Conservation (phyloP, 1,284 basidiomycete genomes). For the Afroboletus lepidellus region DNA sequence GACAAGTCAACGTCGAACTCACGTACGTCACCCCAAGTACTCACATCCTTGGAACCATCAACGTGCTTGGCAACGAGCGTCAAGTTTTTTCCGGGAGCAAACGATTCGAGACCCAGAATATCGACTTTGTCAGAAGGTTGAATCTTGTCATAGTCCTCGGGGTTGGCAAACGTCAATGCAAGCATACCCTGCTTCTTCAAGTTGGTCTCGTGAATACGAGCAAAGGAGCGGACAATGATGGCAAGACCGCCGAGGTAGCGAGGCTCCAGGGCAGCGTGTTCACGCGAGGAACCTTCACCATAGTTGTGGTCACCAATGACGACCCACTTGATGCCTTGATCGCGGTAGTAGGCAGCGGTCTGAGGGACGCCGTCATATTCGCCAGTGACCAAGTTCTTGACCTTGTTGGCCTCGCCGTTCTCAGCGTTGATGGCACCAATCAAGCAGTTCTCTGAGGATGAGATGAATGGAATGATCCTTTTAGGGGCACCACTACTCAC, state of each 20-base stretch:
- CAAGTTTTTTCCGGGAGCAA: conserved; percentile 87
- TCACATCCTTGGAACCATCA: conserved; percentile 73
- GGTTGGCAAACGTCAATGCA: conserved; percentile 84
- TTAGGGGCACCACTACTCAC: conserved; percentile 39
- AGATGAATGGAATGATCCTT: not conserved
- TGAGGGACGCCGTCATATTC: conserved; percentile 86
- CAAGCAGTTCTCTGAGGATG: conserved; percentile 80
- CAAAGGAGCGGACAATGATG: conserved; percentile 93
- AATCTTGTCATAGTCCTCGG: conserved; percentile 90
- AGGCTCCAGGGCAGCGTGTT: conserved; percentile 97
- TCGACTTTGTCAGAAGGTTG: conserved; percentile 81
- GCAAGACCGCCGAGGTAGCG: conserved; percentile 95
- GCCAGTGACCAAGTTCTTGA: conserved; percentile 90
- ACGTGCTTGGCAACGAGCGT: conserved; percentile 78
- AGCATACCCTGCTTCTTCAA: conserved; percentile 98
- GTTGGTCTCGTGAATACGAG: conserved; percentile 98
- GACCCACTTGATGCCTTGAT: conserved; percentile 91
- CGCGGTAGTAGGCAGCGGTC: conserved; percentile 86
- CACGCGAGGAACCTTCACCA: conserved; percentile 97
- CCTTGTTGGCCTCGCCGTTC: conserved; percentile 94
- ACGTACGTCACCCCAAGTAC: conserved; percentile 24
- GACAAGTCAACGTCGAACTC: conserved; percentile 7
- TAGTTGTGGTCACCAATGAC: conserved; percentile 96
- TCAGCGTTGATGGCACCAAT: conserved; percentile 96
- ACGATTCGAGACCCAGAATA: conserved; percentile 80